A percentile compares a stretch with the other conserved stretches of the same genome.
Conservation (phyloP, 306 rosid species). For the Fragaria iinumae region DNA sequence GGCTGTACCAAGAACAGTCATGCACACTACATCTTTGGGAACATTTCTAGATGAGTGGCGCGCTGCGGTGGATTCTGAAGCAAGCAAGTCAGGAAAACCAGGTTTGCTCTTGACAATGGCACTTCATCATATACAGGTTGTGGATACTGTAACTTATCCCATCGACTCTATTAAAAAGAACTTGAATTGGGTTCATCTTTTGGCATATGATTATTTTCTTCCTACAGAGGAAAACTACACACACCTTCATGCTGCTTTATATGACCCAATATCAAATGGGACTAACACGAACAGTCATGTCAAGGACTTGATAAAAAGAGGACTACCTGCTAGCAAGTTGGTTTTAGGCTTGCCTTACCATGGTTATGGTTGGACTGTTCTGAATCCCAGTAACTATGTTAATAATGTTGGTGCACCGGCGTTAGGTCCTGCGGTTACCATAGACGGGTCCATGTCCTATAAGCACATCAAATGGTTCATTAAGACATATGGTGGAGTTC, state of each 20-base stretch:
- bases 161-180: conserved; percentile 17
- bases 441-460: conserved; percentile 26
- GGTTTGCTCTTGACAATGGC: conserved; percentile 16
- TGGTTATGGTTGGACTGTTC: conserved; percentile 37
- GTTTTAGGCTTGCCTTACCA: conserved; percentile 38
- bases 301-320: conserved; percentile 24
- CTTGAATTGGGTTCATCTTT: conserved; percentile 34
- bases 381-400: conserved; percentile 1
- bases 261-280: conserved; percentile 17
- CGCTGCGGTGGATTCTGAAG: conserved; percentile 20
- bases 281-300: conserved; percentile 18
- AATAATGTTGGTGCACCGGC: conserved; percentile 17
- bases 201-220: conserved; percentile 19
- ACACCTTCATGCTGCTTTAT: conserved; percentile 28
- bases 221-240: conserved; percentile 19
- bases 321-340: conserved; percentile 21
- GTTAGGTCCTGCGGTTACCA: conserved; percentile 20
- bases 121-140: conserved; percentile 3
- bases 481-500: neutral
- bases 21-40: conserved; percentile 12
- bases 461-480: conserved; percentile 7
- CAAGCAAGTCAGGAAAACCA: conserved; percentile 8
- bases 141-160: conserved; percentile 17
- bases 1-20: conserved; percentile 19
- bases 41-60: conserved; percentile 31